A percentile compares a stretch with the other conserved stretches of the same genome.
Evolutionary conservation across 1,284 basidiomycete species (phyloP).

Genomic region (Ustilago esculenta): DNA sequence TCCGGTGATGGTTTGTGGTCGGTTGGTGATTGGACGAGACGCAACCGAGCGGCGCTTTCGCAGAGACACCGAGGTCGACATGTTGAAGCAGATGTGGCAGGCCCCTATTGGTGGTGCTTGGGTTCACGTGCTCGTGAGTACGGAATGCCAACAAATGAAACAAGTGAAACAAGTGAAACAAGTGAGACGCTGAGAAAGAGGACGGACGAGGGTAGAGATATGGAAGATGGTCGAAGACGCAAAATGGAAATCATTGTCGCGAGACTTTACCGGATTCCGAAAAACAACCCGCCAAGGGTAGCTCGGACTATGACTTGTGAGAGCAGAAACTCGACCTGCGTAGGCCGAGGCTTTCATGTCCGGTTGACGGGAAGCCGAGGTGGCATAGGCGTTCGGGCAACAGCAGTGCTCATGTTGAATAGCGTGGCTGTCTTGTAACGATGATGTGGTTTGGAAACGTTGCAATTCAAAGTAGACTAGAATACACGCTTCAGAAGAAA

Average conservation of each 20-base stretch:
- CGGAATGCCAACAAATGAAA: too few relatives aligned
- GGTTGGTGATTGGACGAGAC: conserved; percentile 33
- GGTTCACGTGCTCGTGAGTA: too few relatives aligned
- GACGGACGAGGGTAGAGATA: neutral
- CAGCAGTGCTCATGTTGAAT: conserved; percentile 11
- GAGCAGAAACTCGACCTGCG: conserved; percentile 22
- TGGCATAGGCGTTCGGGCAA: neutral
- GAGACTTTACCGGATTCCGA: conserved; percentile 1
- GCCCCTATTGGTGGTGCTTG: too few relatives aligned
- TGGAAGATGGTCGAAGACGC: neutral
- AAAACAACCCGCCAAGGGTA: too few relatives aligned
- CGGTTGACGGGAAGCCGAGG: conserved; percentile 17
- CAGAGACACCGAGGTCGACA: conserved; percentile 33
- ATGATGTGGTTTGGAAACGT: too few relatives aligned
- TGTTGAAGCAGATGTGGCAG: neutral
- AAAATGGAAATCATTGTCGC: too few relatives aligned
- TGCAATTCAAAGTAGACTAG: too few relatives aligned
- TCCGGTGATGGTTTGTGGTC: conserved; percentile 44
- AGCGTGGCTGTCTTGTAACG: too few relatives aligned
- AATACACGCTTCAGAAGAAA: conserved; percentile 20
- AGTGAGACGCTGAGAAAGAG: neutral
- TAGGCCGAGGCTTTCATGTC: conserved; percentile 12
- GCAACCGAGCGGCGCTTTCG: conserved; percentile 40
- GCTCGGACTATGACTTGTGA: conserved; percentile 19
- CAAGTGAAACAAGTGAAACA: neutral